phyloP scores from a whole-genome alignment of 345 rosid species.

The Euphorbia peplus region DNA sequence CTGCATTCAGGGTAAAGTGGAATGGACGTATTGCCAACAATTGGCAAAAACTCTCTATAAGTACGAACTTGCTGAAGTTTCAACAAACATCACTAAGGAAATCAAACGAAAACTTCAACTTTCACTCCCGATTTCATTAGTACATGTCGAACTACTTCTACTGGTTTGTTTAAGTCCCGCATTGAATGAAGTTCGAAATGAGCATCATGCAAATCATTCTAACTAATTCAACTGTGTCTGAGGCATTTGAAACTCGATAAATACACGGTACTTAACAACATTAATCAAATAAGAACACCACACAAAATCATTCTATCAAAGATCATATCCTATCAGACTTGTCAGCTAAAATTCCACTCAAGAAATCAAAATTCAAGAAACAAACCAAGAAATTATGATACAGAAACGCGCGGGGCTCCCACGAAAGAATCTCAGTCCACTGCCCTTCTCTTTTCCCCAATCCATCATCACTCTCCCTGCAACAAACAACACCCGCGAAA shows the following conservation, averaged over 20 bases:
- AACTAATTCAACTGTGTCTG: not conserved
- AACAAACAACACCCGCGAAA: conserved; percentile 18
- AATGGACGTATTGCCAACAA: not conserved
- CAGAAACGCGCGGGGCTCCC: conserved; percentile 88
- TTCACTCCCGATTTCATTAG: not conserved
- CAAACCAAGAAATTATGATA: conserved; percentile 87
- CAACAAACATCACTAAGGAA: not conserved
- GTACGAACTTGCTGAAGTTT: not conserved
- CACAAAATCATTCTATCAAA: too few species aligned
- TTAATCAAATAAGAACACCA: not conserved
- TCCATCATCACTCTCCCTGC: conserved; percentile 49
- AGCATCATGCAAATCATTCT: not conserved
- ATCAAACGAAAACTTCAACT: not conserved
- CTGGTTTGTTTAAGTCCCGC: too few species aligned
- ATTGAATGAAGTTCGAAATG: not conserved
- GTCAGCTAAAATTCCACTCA: not conserved
- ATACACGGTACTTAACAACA: not conserved
- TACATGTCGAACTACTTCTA: not conserved
- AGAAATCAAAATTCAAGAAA: not conserved
- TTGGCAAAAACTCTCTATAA: not conserved
- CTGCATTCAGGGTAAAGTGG: not conserved
- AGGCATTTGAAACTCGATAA: not conserved
- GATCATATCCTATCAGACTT: not conserved
- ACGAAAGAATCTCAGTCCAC: conserved; percentile 85
- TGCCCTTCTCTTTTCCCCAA: conserved; percentile 65